A percentile compares a stretch with the other conserved stretches of the same genome.
These are phyloP conservation scores for Cornus suecica DNA, from an alignment of 148 eudicot species.

Conservation along the genomic window DNA sequence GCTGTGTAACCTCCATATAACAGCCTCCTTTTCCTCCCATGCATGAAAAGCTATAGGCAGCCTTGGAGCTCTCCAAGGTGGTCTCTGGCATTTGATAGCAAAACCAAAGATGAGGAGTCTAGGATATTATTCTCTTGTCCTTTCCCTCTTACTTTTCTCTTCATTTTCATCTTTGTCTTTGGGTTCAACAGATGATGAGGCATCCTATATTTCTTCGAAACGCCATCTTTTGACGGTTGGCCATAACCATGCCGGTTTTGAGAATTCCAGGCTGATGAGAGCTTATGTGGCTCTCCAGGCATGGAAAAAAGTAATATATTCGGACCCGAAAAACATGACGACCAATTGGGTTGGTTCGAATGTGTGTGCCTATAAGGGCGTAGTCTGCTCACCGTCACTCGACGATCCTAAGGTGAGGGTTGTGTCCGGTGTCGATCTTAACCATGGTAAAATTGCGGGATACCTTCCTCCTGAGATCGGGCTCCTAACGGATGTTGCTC, in stretches of 20 bases:
- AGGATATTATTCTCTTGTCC: slow-evolving; percentile 32
- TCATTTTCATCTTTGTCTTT: not conserved
- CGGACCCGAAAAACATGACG: slow-evolving; percentile 49
- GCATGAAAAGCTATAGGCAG: slow-evolving; percentile 16
- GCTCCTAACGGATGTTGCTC: slow-evolving; percentile 48
- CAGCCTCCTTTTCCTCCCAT: not conserved
- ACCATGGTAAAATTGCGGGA: slow-evolving; percentile 66
- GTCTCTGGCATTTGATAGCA: not conserved
- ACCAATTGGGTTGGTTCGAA: slow-evolving; percentile 64
- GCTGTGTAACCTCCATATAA: slow-evolving; percentile 9
- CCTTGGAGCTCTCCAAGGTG: slow-evolving; percentile 22
- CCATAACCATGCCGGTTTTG: slow-evolving; percentile 21
- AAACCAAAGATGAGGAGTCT: slow-evolving; percentile 17
- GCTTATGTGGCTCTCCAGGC: slow-evolving; percentile 71
- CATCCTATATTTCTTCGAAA: slow-evolving; percentile 8
- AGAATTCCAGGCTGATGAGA: slow-evolving; percentile 46
- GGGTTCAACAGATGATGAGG: not conserved
- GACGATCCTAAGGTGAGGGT: slow-evolving; percentile 50
- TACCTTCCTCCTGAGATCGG: slow-evolving; percentile 62
- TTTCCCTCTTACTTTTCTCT: slow-evolving; percentile 18
- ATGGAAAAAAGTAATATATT: slow-evolving; percentile 55
- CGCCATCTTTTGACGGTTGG: slow-evolving; percentile 23
- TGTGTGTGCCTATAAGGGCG: slow-evolving; percentile 64
- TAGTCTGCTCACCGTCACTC: slow-evolving; percentile 51
- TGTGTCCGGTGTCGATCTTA: slow-evolving; percentile 74